These are phyloP conservation scores for Isoetes taiwanensis DNA, from an alignment of 75 land plant species.

Conservation along the genomic window DNA sequence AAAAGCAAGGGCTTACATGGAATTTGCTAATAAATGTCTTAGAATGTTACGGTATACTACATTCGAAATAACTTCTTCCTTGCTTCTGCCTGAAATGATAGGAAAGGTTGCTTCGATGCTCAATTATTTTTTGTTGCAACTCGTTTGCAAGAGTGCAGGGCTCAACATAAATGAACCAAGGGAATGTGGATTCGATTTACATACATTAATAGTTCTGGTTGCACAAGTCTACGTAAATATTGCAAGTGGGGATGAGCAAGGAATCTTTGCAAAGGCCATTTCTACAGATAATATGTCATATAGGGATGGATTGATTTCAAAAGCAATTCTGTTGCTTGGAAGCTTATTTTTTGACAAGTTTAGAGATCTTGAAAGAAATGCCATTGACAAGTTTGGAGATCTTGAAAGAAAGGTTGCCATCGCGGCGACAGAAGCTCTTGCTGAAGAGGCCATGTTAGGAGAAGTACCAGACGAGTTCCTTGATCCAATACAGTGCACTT, in stretches of 20 bases:
- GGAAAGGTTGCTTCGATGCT: neutral
- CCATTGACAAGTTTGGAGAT: neutral
- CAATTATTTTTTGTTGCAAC: conserved; percentile 1
- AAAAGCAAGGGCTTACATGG: neutral
- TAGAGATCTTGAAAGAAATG: neutral
- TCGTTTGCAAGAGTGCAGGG: no score
- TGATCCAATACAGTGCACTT: conserved; percentile 4
- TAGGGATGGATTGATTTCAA: neutral
- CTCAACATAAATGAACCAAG: no score
- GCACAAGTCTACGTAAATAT: neutral
- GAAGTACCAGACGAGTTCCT: conserved; percentile 3
- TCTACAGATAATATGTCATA: neutral
- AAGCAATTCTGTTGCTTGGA: neutral
- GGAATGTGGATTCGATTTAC: no score
- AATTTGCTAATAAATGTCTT: neutral
- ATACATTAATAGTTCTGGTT: no score
- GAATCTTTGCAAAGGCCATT: neutral
- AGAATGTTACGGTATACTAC: neutral
- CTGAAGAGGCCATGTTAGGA: neutral
- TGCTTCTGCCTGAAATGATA: neutral
- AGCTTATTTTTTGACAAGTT: no score
- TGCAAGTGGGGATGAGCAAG: neutral
- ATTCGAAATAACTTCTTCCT: neutral
- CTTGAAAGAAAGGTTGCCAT: neutral
- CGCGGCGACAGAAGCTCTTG: neutral